Evolutionary conservation across 2,329 filamentous ascomycete genomes (phyloP).

Genomic region (Colletotrichum phormii): DNA sequence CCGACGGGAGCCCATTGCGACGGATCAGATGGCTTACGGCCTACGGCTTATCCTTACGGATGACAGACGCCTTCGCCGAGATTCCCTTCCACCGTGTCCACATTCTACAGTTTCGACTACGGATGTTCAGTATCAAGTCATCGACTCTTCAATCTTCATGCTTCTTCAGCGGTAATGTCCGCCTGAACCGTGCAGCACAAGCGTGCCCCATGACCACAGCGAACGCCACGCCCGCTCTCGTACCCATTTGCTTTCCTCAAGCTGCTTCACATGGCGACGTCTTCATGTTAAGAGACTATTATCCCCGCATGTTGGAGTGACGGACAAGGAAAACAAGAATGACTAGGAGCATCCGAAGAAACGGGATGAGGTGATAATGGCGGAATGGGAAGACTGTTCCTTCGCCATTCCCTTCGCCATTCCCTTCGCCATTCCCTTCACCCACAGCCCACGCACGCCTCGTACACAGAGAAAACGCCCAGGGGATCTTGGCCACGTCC

Average conservation of each 20-base stretch:
- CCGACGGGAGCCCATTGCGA: neutral
- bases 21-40: neutral
- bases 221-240: neutral
- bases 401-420: neutral
- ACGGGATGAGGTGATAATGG: neutral
- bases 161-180: neutral
- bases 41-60: too few relatives aligned
- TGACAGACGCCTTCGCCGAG: neutral
- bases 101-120: too few relatives aligned
- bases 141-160: neutral
- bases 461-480: neutral
- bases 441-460: neutral
- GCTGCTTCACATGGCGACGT: neutral
- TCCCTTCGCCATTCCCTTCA: neutral
- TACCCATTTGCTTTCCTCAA: neutral
- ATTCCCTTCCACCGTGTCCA: neutral
- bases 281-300: neutral
- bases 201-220: conserved; percentile 1
- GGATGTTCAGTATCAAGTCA: too few relatives aligned
- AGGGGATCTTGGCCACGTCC: neutral
- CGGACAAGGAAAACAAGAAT: neutral
- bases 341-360: neutral
- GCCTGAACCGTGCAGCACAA: conserved; percentile 16
- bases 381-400: neutral
- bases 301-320: neutral